A percentile compares a stretch with the other conserved stretches of the same genome.
phyloP scores from a whole-genome alignment of 148 eudicot species.

The Rhododendron griersonianum region DNA sequence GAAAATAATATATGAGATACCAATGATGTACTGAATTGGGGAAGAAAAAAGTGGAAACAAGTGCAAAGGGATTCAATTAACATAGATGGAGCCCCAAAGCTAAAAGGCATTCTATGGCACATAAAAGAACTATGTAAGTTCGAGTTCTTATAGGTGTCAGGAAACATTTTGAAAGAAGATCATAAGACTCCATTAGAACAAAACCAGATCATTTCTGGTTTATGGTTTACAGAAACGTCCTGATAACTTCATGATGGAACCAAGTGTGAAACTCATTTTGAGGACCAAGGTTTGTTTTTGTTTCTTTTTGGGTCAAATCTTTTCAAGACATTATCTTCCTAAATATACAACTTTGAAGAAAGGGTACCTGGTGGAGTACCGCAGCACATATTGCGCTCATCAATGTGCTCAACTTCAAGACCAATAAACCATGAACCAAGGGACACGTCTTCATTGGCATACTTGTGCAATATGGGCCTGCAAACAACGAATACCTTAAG shows the following conservation, averaged over 20 bases:
- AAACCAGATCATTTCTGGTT: background rate
- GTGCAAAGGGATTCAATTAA: too few relatives aligned
- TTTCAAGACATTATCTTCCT: background rate
- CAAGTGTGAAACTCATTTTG: background rate
- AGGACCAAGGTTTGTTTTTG: too few relatives aligned
- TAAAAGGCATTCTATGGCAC: background rate
- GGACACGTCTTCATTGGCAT: slow-evolving; percentile 89
- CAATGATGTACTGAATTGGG: background rate
- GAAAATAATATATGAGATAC: background rate
- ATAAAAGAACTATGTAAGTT: background rate
- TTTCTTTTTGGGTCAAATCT: background rate
- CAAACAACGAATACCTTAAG: slow-evolving; percentile 7
- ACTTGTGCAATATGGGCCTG: slow-evolving; percentile 86
- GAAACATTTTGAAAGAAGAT: background rate
- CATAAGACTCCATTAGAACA: background rate
- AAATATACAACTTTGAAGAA: background rate
- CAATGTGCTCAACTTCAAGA: slow-evolving; percentile 87
- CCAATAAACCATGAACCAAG: slow-evolving; percentile 96
- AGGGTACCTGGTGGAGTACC: slow-evolving; percentile 92
- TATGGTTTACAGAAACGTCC: background rate
- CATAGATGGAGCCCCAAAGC: background rate
- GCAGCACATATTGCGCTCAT: slow-evolving; percentile 91
- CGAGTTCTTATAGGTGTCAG: background rate
- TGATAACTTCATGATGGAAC: background rate
- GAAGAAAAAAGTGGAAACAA: too few relatives aligned